Percentiles rank a stretch among this genome's conserved stretches.
Conservation (phyloP, 805 yeast species). For the Saccharomyces mikatae region DNA sequence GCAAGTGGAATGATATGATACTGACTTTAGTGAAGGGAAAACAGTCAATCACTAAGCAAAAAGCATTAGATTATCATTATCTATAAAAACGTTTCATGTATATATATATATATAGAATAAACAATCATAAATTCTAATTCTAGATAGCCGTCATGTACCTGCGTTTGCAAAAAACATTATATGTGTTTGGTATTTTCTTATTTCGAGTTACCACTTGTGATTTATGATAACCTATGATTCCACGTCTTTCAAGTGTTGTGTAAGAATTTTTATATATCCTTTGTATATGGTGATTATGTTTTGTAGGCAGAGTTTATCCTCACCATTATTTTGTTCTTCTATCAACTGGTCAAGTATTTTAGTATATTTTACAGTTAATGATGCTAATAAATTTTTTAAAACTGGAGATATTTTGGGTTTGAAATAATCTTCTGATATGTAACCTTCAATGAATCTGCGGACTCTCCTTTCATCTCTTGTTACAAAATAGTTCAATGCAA, state of each 20-base stretch:
- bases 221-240: background rate
- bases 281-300: conserved; percentile 14
- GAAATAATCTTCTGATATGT: conserved; percentile 25
- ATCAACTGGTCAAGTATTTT: background rate
- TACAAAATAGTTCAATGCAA: conserved; percentile 55
- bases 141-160: background rate
- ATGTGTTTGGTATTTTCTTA: background rate
- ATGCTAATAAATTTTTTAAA: conserved; percentile 1
- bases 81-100: conserved; percentile 9
- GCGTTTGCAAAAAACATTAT: background rate
- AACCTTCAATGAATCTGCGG: conserved; percentile 22
- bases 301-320: conserved; percentile 6
- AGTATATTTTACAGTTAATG: background rate
- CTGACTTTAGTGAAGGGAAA: conserved; percentile 38
- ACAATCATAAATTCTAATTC: background rate
- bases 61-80: conserved; percentile 17
- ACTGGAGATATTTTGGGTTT: conserved; percentile 6
- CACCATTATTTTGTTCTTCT: background rate
- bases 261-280: conserved; percentile 16
- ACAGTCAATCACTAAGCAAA: conserved; percentile 10
- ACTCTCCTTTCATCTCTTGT: conserved; percentile 20
- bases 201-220: background rate
- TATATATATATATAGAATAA: background rate
- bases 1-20: conserved; percentile 43
- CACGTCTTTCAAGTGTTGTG: conserved; percentile 6